Base-by-base conservation (phyloP, 352 stramenopile species). In the Pythium brachiatum region DNA sequence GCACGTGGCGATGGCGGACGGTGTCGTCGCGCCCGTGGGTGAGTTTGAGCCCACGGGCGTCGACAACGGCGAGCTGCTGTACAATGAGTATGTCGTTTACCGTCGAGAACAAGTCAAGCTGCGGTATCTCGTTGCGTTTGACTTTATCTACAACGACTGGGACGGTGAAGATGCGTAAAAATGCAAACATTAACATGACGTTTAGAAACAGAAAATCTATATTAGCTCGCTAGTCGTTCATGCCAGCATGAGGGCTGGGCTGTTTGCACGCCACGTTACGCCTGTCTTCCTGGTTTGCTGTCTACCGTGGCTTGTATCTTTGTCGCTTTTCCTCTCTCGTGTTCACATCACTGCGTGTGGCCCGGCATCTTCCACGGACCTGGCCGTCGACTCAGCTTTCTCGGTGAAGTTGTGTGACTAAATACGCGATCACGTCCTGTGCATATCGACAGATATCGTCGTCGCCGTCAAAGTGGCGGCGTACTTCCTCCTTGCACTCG, bases 361-460 rank as follows among this genome's bases (percentile, higher is more conserved):
- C 12, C 36, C 36, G 15, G 3, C 36, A 21, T 7, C n/a, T 21
- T 7, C 36, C 2, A 3, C 15, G 36, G 18, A n/a, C n/a, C 43
- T 12, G 23, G 9, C 20, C 7, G 20, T 31, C 11, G 43, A 4
- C 23, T 68, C 81, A 92, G 70, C 81, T 92, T 66, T 92, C 83
- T 53, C 74, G 72, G 72, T 92, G 86, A 9, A 89, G 79, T 73
- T 93, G 81, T 66, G 81, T 89, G 62, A 95, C 75, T 81, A 95
- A 86, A 81, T 92, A 94, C 50, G 82, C 87, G 47, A 94, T 90
- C 55, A 95, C 85, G 63, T 95, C 87, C 70, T 94, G 83, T 26
- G 85, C 82, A 58, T 95, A 95, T 72, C 87, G 84, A 60, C 85
- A 89, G 38, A 89, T 78, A 61, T 90, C 83, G 55, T 89, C 78